phyloP scores from a whole-genome alignment of 192 early-diverging fungal genomes.

The Coemansia erecta region DNA sequence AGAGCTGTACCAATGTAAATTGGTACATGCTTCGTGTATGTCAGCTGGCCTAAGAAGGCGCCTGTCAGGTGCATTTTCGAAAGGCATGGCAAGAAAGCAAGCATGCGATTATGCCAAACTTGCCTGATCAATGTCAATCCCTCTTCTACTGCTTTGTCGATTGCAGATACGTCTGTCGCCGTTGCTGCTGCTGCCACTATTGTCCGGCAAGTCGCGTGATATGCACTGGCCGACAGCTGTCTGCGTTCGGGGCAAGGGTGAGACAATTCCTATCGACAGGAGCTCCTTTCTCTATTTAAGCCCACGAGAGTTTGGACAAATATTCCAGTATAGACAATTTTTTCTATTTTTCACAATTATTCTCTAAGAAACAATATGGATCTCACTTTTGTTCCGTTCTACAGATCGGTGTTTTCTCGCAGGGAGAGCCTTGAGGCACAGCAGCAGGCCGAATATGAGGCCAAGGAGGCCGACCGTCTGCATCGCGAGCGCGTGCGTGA shows the following conservation, averaged over 20 bases:
- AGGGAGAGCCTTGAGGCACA: conserved; percentile 9
- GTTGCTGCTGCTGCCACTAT: too few relatives aligned
- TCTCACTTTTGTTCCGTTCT: conserved; percentile 14
- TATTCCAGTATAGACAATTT: neutral
- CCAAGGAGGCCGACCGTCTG: conserved; percentile 19
- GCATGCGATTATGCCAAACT: too few relatives aligned
- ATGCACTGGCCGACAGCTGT: too few relatives aligned
- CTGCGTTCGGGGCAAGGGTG: too few relatives aligned
- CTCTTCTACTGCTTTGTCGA: too few relatives aligned
- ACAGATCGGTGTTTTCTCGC: conserved; percentile 10
- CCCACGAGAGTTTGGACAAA: neutral
- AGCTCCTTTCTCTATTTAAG: neutral
- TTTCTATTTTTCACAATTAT: neutral
- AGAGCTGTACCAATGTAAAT: too few relatives aligned
- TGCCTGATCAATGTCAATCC: too few relatives aligned
- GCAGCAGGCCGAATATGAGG: conserved; percentile 19
- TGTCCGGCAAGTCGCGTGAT: too few relatives aligned
- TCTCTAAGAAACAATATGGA: conserved; percentile 12
- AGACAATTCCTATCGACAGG: neutral
- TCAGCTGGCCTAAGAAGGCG: neutral
- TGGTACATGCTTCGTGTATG: neutral
- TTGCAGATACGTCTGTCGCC: too few relatives aligned
- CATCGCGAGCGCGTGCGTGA: conserved; percentile 28
- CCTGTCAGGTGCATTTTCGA: too few relatives aligned
- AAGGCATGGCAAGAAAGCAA: too few relatives aligned